A percentile compares a stretch with the other conserved stretches of the same genome.
phyloP scores from a whole-genome alignment of 2,329 filamentous ascomycete genomes.

The Hansfordia pulvinata region DNA sequence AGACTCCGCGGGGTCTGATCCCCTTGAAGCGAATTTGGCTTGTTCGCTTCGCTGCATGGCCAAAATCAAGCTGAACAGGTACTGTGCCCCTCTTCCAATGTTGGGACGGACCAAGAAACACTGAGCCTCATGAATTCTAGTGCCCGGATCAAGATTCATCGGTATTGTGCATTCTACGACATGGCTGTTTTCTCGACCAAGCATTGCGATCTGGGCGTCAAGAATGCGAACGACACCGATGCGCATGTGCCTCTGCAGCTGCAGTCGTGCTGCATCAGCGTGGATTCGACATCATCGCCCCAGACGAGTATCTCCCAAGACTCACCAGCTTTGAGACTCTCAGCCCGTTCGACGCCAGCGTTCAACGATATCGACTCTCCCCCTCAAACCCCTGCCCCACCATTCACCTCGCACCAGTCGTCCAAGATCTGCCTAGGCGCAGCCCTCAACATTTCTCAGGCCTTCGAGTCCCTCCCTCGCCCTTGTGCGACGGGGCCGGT shows the following conservation, averaged over 20 bases:
- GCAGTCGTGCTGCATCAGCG: conserved; percentile 20
- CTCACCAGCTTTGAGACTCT: conserved; percentile 15
- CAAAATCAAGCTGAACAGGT: conserved; percentile 36
- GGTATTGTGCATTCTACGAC: conserved; percentile 36
- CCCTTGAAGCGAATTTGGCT: no score
- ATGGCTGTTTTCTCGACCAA: conserved; percentile 32
- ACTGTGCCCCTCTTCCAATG: conserved; percentile 2
- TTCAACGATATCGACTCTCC: no score
- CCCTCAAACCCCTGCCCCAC: no score
- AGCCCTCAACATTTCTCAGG: conserved; percentile 30
- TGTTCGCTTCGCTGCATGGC: conserved; percentile 30
- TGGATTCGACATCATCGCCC: conserved; percentile 10
- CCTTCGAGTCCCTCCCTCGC: conserved; percentile 30
- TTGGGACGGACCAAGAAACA: conserved; percentile 3
- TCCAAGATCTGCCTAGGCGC: conserved; percentile 34
- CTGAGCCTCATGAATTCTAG: conserved; percentile 13
- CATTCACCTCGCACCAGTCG: conserved; percentile 30
- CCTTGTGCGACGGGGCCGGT: conserved; percentile 25
- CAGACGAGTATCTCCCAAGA: conserved; percentile 10
- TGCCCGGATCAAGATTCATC: conserved; percentile 35
- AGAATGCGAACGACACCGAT: conserved; percentile 9
- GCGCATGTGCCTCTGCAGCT: conserved; percentile 16
- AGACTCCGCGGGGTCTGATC: no score
- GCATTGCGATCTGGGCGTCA: conserved; percentile 31
- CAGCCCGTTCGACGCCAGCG: conserved; percentile 13